A percentile compares a stretch with the other conserved stretches of the same genome.
These are phyloP conservation scores for Melampsora americana DNA, from an alignment of 1,284 basidiomycete genomes.

Conservation along the genomic window DNA sequence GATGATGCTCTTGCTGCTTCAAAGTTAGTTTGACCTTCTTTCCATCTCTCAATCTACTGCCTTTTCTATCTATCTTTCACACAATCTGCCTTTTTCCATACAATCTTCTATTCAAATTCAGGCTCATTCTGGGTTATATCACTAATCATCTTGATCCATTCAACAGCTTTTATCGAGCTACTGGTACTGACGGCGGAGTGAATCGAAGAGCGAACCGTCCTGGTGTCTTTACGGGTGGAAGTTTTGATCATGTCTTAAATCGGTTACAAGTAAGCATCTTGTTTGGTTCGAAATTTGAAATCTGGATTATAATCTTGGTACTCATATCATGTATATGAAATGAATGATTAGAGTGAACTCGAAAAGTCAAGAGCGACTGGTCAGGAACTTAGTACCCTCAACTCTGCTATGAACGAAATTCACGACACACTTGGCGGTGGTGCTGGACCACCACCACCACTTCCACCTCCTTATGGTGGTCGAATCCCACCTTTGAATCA, in stretches of 20 bases:
- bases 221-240: slow-evolving; percentile 55
- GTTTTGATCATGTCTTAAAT: slow-evolving; percentile 58
- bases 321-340: slow-evolving; percentile 57
- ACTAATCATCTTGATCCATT: not conserved
- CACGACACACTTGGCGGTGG: slow-evolving; percentile 85
- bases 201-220: slow-evolving; percentile 49
- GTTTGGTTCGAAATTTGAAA: slow-evolving; percentile 70
- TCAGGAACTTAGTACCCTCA: slow-evolving; percentile 76
- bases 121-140: not conserved
- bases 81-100: not conserved
- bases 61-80: slow-evolving; percentile 3
- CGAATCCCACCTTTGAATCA: slow-evolving; percentile 44
- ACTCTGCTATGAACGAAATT: slow-evolving; percentile 78
- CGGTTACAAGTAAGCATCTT: slow-evolving; percentile 64
- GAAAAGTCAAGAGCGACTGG: slow-evolving; percentile 91
- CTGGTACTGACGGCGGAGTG: slow-evolving; percentile 26
- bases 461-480: slow-evolving; percentile 53
- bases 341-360: slow-evolving; percentile 74
- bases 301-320: slow-evolving; percentile 69
- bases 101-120: not conserved
- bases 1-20: slow-evolving; percentile 64
- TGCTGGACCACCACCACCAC: slow-evolving; percentile 66
- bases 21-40: slow-evolving; percentile 44
- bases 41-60: not conserved
- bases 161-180: slow-evolving; percentile 37